Conservation (phyloP, 2,329 filamentous ascomycete species). For the Aureobasidium lini region DNA sequence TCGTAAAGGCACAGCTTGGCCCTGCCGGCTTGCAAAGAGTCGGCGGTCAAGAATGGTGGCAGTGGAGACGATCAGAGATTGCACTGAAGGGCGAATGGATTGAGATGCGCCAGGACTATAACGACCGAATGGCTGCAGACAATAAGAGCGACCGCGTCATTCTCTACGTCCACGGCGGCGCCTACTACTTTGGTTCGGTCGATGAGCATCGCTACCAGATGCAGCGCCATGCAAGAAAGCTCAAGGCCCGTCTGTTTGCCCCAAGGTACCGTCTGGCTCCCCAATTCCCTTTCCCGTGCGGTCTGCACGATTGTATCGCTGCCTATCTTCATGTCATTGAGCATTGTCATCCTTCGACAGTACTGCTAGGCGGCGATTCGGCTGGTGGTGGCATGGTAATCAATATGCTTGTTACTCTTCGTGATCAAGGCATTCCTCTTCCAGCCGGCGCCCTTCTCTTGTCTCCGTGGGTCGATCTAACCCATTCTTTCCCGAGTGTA, state of each 20-base stretch:
- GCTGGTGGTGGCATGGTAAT: slow-evolving; percentile 88
- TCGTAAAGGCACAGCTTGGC: slow-evolving; percentile 68
- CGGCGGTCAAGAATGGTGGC: slow-evolving; percentile 82
- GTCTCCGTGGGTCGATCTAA: slow-evolving; percentile 92
- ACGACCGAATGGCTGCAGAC: slow-evolving; percentile 59
- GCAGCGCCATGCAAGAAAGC: slow-evolving; percentile 88
- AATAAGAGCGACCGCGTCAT: slow-evolving; percentile 64
- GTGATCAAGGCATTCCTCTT: slow-evolving; percentile 74
- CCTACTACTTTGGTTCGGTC: slow-evolving; percentile 91
- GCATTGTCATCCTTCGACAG: slow-evolving; percentile 68
- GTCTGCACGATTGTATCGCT: slow-evolving; percentile 80
- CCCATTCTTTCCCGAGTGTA: slow-evolving; percentile 92
- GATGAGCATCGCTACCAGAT: slow-evolving; percentile 98
- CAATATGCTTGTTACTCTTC: slow-evolving; percentile 67
- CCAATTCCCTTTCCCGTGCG: slow-evolving; percentile 93
- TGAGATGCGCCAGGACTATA: slow-evolving; percentile 80
- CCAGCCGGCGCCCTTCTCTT: slow-evolving; percentile 87
- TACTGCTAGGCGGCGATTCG: slow-evolving; percentile 76
- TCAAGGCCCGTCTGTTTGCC: slow-evolving; percentile 83
- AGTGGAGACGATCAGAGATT: slow-evolving; percentile 65
- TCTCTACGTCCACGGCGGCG: slow-evolving; percentile 89
- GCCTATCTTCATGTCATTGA: slow-evolving; percentile 78
- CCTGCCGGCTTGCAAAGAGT: slow-evolving; percentile 64
- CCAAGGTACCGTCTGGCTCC: slow-evolving; percentile 79
- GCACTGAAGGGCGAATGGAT: slow-evolving; percentile 85